A percentile compares a stretch with the other conserved stretches of the same genome.
These are phyloP conservation scores for Naganishia sp. DNA, from an alignment of 1,284 basidiomycete species.

Conservation along the genomic window DNA sequence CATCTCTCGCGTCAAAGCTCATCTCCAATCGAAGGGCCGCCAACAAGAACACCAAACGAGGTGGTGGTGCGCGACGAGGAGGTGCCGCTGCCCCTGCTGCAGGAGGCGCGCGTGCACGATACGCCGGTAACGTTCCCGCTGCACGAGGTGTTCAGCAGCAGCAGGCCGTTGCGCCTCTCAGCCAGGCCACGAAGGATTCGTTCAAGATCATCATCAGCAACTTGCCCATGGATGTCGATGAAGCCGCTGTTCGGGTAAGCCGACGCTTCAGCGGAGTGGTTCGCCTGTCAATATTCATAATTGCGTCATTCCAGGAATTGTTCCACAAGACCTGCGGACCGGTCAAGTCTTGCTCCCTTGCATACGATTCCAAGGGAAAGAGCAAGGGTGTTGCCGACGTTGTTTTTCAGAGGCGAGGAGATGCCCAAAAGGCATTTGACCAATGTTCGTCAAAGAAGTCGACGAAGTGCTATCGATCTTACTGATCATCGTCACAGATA, in stretches of 20 bases:
- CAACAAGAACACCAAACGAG: constrained; percentile 20
- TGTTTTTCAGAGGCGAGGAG: constrained; percentile 80
- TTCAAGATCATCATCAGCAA: constrained; percentile 97
- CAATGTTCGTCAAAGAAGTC: constrained; percentile 59
- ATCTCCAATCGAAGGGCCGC: constrained; percentile 26
- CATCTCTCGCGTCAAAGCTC: constrained; percentile 12
- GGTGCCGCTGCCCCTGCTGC: constrained; percentile 13
- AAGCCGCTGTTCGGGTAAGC: constrained; percentile 84
- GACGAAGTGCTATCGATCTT: not conserved
- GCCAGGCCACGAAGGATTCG: constrained; percentile 54
- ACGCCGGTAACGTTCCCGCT: constrained; percentile 35
- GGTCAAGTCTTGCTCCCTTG: constrained; percentile 76
- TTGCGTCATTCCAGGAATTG: constrained; percentile 67
- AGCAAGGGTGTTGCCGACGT: constrained; percentile 89
- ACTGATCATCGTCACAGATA: constrained; percentile 58
- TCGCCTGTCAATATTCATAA: not conserved
- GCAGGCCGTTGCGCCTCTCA: constrained; percentile 34
- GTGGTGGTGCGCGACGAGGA: constrained; percentile 27
- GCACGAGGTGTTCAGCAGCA: constrained; percentile 51
- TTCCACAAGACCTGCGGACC: constrained; percentile 89
- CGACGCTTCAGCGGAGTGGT: too few relatives aligned
- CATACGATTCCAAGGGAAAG: constrained; percentile 80
- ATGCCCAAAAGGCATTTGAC: constrained; percentile 86
- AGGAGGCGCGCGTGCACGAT: constrained; percentile 31
- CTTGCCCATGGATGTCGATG: constrained; percentile 91